phyloP scores from a whole-genome alignment of 148 eudicot species.

The Chenopodium suecicum region DNA sequence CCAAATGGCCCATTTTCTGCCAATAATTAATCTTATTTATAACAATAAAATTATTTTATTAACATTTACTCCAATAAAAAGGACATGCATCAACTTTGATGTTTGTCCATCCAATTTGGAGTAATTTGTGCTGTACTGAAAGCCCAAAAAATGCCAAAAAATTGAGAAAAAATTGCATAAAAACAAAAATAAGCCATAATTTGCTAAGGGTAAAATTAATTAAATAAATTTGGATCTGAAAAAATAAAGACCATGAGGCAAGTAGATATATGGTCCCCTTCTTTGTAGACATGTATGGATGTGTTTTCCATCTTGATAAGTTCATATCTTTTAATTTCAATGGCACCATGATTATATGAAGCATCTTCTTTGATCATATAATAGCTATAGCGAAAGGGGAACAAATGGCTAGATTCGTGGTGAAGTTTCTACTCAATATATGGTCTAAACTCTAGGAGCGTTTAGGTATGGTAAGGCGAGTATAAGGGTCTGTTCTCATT shows the following conservation, averaged over 20 bases:
- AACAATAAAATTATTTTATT: too few relatives aligned
- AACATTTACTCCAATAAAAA: background rate
- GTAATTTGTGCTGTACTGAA: background rate
- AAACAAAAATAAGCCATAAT: background rate
- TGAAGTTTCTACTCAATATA: too few relatives aligned
- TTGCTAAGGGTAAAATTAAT: background rate
- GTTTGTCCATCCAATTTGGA: slow-evolving; percentile 14
- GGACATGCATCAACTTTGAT: slow-evolving; percentile 24
- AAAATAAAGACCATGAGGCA: background rate
- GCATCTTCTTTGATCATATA: background rate
- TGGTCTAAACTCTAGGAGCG: too few relatives aligned
- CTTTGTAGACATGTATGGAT: slow-evolving; percentile 1
- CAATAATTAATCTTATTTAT: background rate
- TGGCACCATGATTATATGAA: background rate
- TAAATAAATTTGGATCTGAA: background rate
- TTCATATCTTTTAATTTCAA: background rate
- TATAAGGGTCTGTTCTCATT: too few relatives aligned
- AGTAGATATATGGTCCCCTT: slow-evolving; percentile 12
- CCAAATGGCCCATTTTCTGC: slow-evolving; percentile 11
- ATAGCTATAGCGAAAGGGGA: background rate
- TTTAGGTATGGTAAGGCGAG: too few relatives aligned
- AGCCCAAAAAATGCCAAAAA: background rate
- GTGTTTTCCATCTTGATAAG: background rate
- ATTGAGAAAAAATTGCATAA: background rate
- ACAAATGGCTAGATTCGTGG: background rate